Evolutionary conservation across 2,329 filamentous ascomycete genomes (phyloP), one percentile per base, ranked within the genome.

Genomic region (Lanzia echinophila): DNA sequence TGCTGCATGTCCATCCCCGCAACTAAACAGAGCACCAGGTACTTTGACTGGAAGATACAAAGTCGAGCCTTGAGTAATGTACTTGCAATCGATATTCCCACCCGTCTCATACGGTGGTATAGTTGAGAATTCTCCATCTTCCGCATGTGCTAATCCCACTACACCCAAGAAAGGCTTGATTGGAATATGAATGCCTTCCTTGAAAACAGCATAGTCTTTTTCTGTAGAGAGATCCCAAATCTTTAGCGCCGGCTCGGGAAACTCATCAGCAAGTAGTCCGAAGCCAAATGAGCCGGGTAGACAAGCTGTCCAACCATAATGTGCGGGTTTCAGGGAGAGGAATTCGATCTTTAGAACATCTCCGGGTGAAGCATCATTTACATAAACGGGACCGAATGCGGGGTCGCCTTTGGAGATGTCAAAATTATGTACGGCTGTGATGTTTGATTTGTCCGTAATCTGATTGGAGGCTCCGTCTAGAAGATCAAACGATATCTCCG

Each of bases 51-150:
- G 76, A 1, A 79, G 68, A 60, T 73, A 78, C 19, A 80, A 67
- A 5, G 66, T 70, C 0, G 74, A 70, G 0, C 77, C 77, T 3
- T 69, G 66, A 5, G 71, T 73, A 32, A 79, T 61, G 57, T 79
- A 72, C 41, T 73, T 73, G 57, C 76, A 78, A 63, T 81, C 78
- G 46, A 81, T 71, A 60, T 80, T 81, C n/a, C 77, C 77, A 46
- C 78, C 77, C 3, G 72, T 75, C 24, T 73, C 69, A 47, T 74
- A 73, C 1, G 77, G 77, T 22, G 76, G 77, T 17, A 80, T 75
- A 3, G 73, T 79, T 24, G 70, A 70, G 49, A 76, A 71, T 44
- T 76, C 72, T 24, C 72, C 74, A 20, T 70, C 66, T 11, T 65
- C 68, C 10, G 69, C 71, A 0, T 73, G 76, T 0, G 77, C 76